Evolutionary conservation across 108 stramenopile genomes (phyloP).

Genomic region (Pinguiococcus pyrenoidosus): DNA sequence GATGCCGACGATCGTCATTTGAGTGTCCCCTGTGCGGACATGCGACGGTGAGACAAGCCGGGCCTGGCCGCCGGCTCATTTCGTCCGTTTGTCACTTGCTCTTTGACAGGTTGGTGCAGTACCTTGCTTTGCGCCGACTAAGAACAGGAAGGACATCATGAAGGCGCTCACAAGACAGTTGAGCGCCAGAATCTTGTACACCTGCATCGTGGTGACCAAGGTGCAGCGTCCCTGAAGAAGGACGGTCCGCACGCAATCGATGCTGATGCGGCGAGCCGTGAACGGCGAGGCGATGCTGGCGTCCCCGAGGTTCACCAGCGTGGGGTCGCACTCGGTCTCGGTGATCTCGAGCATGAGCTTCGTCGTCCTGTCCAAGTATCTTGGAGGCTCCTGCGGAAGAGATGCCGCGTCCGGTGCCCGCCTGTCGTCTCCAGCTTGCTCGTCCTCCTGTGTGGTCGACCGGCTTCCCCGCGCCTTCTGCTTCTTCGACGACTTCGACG

Average conservation of each 20-base stretch:
- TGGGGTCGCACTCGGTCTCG: slow-evolving; percentile 24
- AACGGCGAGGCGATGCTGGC: slow-evolving; percentile 95
- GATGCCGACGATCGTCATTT: slow-evolving; percentile 70
- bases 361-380: slow-evolving; percentile 9
- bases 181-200: slow-evolving; percentile 88
- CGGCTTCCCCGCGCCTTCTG: no score
- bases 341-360: slow-evolving; percentile 3
- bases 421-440: background rate
- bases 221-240: slow-evolving; percentile 40
- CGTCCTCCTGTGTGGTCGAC: background rate
- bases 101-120: slow-evolving; percentile 5
- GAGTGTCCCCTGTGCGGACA: no score
- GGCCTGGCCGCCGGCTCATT: no score
- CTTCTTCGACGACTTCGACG: no score
- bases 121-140: slow-evolving; percentile 87
- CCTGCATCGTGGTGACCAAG: slow-evolving; percentile 28
- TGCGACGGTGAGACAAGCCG: no score
- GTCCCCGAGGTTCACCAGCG: slow-evolving; percentile 67
- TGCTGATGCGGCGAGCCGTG: slow-evolving; percentile 59
- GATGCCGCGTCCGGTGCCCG: background rate
- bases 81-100: no score
- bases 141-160: slow-evolving; percentile 71
- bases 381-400: background rate
- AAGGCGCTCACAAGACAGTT: slow-evolving; percentile 89
- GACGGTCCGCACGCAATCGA: slow-evolving; percentile 27